phyloP scores from a whole-genome alignment of 1,284 basidiomycete genomes.

The Marasmius oreades region DNA sequence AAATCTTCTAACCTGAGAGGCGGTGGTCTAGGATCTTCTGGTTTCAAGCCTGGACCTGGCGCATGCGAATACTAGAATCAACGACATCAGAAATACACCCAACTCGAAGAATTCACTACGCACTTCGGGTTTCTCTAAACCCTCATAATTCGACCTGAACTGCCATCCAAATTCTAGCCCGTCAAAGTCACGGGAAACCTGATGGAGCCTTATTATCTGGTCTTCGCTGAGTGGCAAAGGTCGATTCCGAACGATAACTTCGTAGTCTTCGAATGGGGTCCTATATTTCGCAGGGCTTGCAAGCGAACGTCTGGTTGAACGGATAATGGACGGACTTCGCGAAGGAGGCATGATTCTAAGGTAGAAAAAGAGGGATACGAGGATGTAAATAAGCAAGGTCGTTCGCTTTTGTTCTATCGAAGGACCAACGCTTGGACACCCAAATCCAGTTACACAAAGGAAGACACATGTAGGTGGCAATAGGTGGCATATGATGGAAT shows the following conservation, averaged over 20 bases:
- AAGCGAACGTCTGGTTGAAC: not conserved
- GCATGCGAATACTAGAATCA: constrained; percentile 1
- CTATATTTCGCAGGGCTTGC: not conserved
- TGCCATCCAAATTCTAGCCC: not conserved
- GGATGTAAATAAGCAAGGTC: too few species aligned
- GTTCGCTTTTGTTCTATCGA: too few species aligned
- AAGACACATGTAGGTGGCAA: too few species aligned
- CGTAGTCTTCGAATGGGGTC: not conserved
- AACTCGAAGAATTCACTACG: too few species aligned
- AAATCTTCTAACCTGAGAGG: constrained; percentile 32
- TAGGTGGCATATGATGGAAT: too few species aligned
- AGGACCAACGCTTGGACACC: too few species aligned
- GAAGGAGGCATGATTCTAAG: constrained; percentile 3
- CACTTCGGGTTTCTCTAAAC: not conserved
- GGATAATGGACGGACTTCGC: not conserved
- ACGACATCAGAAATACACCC: too few species aligned
- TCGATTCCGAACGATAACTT: not conserved
- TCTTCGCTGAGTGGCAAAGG: not conserved
- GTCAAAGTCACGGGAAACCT: not conserved
- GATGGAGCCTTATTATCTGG: not conserved
- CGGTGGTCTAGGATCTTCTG: constrained; percentile 29
- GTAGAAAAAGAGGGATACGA: too few species aligned
- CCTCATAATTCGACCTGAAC: not conserved
- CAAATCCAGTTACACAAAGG: too few species aligned
- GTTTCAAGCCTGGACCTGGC: constrained; percentile 8